These are phyloP conservation scores for Kuraishia hungarica DNA, from an alignment of 805 yeast genomes.

Conservation along the genomic window DNA sequence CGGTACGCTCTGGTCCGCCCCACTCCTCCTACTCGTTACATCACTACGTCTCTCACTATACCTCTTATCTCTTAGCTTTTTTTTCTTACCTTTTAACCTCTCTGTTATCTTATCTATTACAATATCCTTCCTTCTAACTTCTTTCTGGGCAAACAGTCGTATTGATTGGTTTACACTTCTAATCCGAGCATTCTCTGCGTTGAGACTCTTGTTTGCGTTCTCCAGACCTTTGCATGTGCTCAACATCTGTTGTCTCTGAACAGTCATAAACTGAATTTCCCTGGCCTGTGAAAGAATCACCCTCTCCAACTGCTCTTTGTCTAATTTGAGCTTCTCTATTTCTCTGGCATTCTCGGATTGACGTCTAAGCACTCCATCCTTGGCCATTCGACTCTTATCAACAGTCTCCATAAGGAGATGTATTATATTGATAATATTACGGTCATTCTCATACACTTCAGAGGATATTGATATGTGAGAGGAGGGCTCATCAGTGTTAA, in stretches of 20 bases:
- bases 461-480: background rate
- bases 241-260: background rate
- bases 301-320: background rate
- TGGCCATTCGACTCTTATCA: background rate
- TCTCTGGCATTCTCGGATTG: background rate
- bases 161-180: background rate
- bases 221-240: background rate
- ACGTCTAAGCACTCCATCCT: background rate
- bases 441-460: conserved; percentile 1
- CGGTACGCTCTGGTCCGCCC: background rate
- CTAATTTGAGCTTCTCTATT: background rate
- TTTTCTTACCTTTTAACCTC: background rate
- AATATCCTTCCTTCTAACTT: background rate
- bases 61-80: background rate
- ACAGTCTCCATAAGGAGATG: conserved; percentile 1
- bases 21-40: background rate
- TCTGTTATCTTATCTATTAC: background rate
- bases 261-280: background rate
- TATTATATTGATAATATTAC: background rate
- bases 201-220: background rate
- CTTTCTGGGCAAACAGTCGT: background rate
- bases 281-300: background rate
- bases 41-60: background rate
- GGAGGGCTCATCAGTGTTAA: background rate
- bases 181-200: background rate